Evolutionary conservation across 2,329 filamentous ascomycete genomes (phyloP), one percentile per base, ranked within the genome.

Genomic region (Aspergillus sp.): DNA sequence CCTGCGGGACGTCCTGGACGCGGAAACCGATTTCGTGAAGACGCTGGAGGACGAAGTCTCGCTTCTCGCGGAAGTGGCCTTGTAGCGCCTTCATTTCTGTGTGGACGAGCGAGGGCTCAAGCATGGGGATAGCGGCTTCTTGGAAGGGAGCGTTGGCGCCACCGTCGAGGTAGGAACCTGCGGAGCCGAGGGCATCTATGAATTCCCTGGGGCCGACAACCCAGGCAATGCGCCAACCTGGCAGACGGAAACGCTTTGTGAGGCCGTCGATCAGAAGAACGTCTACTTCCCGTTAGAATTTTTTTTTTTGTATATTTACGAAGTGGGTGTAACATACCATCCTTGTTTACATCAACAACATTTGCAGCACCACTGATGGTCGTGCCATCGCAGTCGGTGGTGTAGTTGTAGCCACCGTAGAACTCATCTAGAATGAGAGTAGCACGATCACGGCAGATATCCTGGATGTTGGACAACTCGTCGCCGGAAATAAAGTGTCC

Each of bases 401-500:
- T 96, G 80, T 98, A 98, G 79, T 96, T 96, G 82, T 97, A 98
- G 21, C 93, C 91, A 11, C 88, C 87, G 79, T 98, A 98, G 82
- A 98, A 98, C 77, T 98, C 93, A 71, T 98, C 93, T 78, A 93
- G 91, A 73, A 98, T 93, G 56, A 98, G 81, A 1, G 93, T 98
- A 3, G 92, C 92, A 55, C 92, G 87, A 65, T 92, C 90, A 70
- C 92, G 87, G 80, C 92, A 96, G 67, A 96, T 89, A 70, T 96
- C 90, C 75, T 98, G 93, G 68, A 97, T 96, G 76, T 93, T 85
- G 17, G 89, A 88, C 62, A 98, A 81, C 75, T 96, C 90, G 0
- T 91, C 89, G 72, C 93, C 92, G 68, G 84, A 84, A 23, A 97
- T 87, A 62, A 97, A 91, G 63, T 91, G 87, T 49, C 93, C 93